These are phyloP conservation scores for Ajuga chamaepitys DNA, from an alignment of 257 asterid species.

Conservation along the genomic window DNA sequence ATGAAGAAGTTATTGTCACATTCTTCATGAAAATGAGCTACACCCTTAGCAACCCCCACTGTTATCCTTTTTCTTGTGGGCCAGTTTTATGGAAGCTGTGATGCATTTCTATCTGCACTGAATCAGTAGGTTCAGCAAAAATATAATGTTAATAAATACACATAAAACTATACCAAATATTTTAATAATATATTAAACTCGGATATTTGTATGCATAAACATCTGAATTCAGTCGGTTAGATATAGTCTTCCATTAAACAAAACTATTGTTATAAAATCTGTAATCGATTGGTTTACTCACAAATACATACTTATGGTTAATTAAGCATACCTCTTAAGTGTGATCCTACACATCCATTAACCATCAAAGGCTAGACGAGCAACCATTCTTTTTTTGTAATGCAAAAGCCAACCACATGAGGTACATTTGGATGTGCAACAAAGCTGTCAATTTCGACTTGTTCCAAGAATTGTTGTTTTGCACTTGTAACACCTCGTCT, in stretches of 20 bases:
- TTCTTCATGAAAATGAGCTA: background rate
- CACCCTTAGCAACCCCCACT: constrained; percentile 10
- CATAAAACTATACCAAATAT: no score
- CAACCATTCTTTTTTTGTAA: constrained; percentile 1
- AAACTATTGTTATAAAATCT: no score
- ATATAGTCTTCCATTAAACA: no score
- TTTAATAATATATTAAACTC: no score
- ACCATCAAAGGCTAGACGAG: constrained; percentile 18
- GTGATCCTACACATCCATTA: constrained; percentile 17
- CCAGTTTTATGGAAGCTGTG: background rate
- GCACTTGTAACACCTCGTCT: background rate
- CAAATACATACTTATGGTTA: no score
- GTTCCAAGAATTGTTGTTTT: background rate
- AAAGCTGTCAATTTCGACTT: background rate
- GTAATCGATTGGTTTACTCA: no score
- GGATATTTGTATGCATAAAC: no score
- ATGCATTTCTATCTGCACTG: background rate
- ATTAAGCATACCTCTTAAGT: constrained; percentile 8
- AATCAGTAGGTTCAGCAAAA: background rate
- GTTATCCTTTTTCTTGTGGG: background rate
- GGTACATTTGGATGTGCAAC: constrained; percentile 15
- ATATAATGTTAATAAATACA: background rate
- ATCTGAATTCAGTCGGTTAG: no score
- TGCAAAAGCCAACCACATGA: constrained; percentile 8
- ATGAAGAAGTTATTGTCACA: background rate